These are phyloP conservation scores for Cladophialophora yegresii DNA, from an alignment of 2,329 filamentous ascomycete genomes.

Conservation along the genomic window DNA sequence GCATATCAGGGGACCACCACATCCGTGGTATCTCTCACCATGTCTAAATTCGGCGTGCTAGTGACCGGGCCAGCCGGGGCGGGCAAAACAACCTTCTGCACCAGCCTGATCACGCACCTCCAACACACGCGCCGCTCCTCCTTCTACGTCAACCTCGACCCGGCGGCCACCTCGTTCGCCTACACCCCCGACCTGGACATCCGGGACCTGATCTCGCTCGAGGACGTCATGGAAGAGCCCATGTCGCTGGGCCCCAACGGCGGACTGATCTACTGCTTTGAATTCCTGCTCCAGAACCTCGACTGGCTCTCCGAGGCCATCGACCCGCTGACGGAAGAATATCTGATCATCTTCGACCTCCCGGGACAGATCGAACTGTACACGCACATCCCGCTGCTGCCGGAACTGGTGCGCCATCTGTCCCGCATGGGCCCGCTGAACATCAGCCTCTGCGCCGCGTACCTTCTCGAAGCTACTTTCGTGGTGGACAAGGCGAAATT, in stretches of 20 bases:
- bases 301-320: conserved; percentile 86
- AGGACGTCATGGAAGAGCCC: conserved; percentile 93
- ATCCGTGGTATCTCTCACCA: conserved; percentile 42
- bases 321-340: conserved; percentile 86
- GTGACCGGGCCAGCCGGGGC: conserved; percentile 96
- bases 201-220: conserved; percentile 87
- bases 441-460: conserved; percentile 88
- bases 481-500: conserved; percentile 95
- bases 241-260: conserved; percentile 88
- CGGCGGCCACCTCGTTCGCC: conserved; percentile 87
- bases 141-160: conserved; percentile 98
- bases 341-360: conserved; percentile 98
- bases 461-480: conserved; percentile 93
- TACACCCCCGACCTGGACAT: conserved; percentile 94
- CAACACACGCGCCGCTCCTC: conserved; percentile 87
- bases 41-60: conserved; percentile 93
- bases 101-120: conserved; percentile 87
- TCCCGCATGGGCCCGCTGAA: conserved; percentile 78
- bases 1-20: not conserved
- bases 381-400: conserved; percentile 91
- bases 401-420: conserved; percentile 77
- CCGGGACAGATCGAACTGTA: conserved; percentile 98
- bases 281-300: conserved; percentile 90
- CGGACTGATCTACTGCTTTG: conserved; percentile 93
- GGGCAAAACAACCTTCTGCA: conserved; percentile 97